These are phyloP conservation scores for Daucus carota DNA, from an alignment of 129 eudicot species.

Conservation along the genomic window DNA sequence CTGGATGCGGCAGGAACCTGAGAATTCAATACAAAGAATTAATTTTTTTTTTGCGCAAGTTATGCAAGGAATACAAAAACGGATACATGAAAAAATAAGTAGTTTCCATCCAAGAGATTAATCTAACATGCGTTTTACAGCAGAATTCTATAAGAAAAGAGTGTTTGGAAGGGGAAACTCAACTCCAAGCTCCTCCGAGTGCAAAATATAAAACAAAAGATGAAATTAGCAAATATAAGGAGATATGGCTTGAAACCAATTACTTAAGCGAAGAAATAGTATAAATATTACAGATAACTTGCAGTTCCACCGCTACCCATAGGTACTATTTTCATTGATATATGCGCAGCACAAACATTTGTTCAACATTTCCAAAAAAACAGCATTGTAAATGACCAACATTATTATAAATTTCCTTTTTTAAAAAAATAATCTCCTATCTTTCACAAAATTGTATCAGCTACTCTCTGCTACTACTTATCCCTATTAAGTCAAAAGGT, in stretches of 20 bases:
- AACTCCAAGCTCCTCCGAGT: not conserved
- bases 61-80: not conserved
- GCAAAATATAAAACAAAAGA: not conserved
- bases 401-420: too few species aligned
- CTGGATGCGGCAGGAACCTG: constrained; percentile 29
- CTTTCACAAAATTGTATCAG: not conserved
- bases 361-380: not conserved
- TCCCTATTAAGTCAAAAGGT: not conserved
- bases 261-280: not conserved
- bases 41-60: not conserved
- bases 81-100: not conserved
- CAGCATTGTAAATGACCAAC: too few species aligned
- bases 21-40: constrained; percentile 3
- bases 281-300: not conserved
- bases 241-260: not conserved
- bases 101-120: not conserved
- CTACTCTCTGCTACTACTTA: not conserved
- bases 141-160: not conserved
- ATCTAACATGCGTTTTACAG: not conserved
- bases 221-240: not conserved
- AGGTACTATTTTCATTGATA: too few species aligned
- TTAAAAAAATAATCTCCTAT: not conserved
- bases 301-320: not conserved
- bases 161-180: not conserved
- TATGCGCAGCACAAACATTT: too few species aligned